Percentiles rank a stretch among this genome's conserved stretches.
These are phyloP conservation scores for Penicillium pancosmium DNA, from an alignment of 495 filamentous ascomycete genomes.

Conservation along the genomic window DNA sequence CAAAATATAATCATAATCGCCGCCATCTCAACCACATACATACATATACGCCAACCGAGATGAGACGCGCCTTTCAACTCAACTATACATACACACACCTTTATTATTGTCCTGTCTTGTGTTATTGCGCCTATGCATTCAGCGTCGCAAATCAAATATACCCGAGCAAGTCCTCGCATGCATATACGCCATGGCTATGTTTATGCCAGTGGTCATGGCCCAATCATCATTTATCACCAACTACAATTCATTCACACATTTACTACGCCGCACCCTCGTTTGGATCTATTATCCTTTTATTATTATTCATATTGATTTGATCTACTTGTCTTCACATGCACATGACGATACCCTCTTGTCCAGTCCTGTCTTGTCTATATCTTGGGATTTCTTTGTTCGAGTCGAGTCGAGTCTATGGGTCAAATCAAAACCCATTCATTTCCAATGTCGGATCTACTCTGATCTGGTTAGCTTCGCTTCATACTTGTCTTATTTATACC, in stretches of 20 bases:
- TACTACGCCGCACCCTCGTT: too few relatives aligned
- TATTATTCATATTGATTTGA: conserved; percentile 6
- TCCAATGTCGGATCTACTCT: neutral
- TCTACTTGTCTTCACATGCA: neutral
- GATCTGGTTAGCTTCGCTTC: conserved; percentile 3
- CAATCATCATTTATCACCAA: too few relatives aligned
- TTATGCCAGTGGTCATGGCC: too few relatives aligned
- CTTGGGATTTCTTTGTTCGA: neutral
- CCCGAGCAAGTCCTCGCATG: neutral
- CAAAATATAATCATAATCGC: neutral
- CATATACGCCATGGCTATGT: conserved; percentile 6
- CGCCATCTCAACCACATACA: neutral
- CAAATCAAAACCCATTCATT: too few relatives aligned
- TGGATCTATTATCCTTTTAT: neutral
- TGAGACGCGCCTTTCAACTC: neutral
- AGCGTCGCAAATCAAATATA: neutral
- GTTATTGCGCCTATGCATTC: neutral
- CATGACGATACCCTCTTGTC: neutral
- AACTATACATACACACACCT: neutral
- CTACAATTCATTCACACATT: too few relatives aligned
- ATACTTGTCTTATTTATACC: conserved; percentile 18
- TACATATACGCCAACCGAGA: neutral
- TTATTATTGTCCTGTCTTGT: neutral
- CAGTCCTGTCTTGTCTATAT: neutral
- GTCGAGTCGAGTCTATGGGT: too few relatives aligned